Evolutionary conservation across 331 rosid genomes (phyloP).

Genomic region (Quercus tomentella): DNA sequence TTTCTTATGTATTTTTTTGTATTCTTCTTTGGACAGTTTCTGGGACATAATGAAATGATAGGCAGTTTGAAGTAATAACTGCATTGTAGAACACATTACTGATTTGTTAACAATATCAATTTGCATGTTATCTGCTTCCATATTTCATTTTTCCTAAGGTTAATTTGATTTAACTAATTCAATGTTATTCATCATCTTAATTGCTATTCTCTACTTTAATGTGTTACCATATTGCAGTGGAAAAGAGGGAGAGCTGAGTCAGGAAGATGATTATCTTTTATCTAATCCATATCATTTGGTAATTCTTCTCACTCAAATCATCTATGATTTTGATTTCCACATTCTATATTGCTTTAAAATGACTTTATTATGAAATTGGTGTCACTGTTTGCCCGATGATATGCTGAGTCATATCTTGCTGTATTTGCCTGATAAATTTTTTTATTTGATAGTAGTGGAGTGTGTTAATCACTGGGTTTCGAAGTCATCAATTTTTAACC

Average conservation of each 20-base stretch:
- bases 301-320: slow-evolving; percentile 21
- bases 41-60: neutral
- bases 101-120: neutral
- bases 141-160: neutral
- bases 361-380: neutral
- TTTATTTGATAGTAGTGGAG: neutral
- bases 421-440: neutral
- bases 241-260: slow-evolving; percentile 70
- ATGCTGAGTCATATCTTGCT: neutral
- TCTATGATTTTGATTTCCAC: slow-evolving; percentile 9
- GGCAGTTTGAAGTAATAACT: neutral
- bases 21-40: neutral
- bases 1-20: neutral
- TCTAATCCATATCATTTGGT: slow-evolving; percentile 93
- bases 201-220: neutral
- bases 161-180: neutral
- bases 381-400: neutral
- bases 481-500: neutral
- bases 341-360: neutral
- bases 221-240: slow-evolving; percentile 51
- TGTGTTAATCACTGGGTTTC: neutral
- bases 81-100: neutral
- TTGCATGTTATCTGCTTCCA: neutral
- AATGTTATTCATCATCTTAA: neutral
- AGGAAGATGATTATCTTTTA: slow-evolving; percentile 70